Base-by-base conservation (phyloP, 495 filamentous ascomycete species). In the Cryomyces antarcticus region DNA sequence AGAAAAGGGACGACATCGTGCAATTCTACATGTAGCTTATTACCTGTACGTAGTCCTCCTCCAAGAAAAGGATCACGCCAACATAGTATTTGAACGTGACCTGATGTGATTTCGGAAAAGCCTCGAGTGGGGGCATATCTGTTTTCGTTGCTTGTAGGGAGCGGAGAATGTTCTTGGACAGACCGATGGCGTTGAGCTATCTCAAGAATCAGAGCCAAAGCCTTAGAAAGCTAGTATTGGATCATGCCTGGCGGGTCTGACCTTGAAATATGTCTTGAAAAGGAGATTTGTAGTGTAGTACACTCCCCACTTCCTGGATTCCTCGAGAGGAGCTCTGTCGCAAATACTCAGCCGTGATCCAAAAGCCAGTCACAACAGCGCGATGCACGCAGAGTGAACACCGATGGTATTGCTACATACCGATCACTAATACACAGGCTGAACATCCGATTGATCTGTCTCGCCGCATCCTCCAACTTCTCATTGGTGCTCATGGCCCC, bases 251-350 rank as follows among this genome's bases (percentile, higher is more conserved):
- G 9, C 5, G 37, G 36, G n/a, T 29, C 51, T 37, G 58, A 69
- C 72, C 64, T 82, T 92, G 71, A 96, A 97, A 56, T 96, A 93
- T 5, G 85, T 95, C 61, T 95, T 96, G 71, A 97, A 96, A 6
- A 94, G 63, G 1, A 96, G 71, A 52, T 93, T 95, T 46, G 81
- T 81, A 34, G 78, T 84, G 57, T 87, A 80, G 62, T 96, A 97
- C 36, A 88, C 75, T 0, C 82, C 92, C 92, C 92, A 96, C 70
- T 96, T 97, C 5, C 92, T 73, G 0, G 88, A 94, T 37, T 89
- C 79, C 54, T 88, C 79, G 27, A 93, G 63, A 5, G 83, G 73
- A 12, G 84, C 79, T 46, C 88, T 95, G 44, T 13, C 59, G 41
- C n/a, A 53, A 55, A 37, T 28, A 36, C 42, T 64, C 31, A 52